Evolutionary conservation across 2,329 filamentous ascomycete genomes (phyloP).

Genomic region (Aurifilum marmelostoma): DNA sequence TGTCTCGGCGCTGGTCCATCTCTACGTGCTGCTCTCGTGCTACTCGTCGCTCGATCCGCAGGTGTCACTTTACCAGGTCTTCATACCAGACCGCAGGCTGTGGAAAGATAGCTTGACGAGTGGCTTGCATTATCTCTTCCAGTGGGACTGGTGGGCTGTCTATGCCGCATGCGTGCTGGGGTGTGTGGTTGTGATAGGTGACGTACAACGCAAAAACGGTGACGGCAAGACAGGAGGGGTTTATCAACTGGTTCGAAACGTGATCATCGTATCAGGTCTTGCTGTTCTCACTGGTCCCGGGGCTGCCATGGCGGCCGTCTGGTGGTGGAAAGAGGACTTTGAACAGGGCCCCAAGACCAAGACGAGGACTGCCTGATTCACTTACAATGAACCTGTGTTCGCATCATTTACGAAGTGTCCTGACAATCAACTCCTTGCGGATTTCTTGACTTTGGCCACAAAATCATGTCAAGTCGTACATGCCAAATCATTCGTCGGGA

Average conservation of each 20-base stretch:
- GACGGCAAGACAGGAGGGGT: not conserved
- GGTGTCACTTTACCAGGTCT: not conserved
- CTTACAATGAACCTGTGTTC: too few species aligned
- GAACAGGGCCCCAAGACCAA: not conserved
- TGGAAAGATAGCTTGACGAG: conserved; percentile 1
- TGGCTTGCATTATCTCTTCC: conserved; percentile 13
- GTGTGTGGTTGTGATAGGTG: not conserved
- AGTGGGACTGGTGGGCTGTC: conserved; percentile 9
- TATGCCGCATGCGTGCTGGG: conserved; percentile 1
- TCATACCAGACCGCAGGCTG: not conserved
- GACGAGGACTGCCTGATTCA: not conserved
- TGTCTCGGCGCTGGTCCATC: conserved; percentile 4
- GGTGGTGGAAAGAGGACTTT: conserved; percentile 10
- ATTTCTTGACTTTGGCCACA: not conserved
- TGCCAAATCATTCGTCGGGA: too few species aligned
- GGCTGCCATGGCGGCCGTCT: conserved; percentile 2
- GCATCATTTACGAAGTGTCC: too few species aligned
- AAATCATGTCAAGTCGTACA: not conserved
- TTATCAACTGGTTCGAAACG: not conserved
- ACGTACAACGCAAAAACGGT: conserved; percentile 3
- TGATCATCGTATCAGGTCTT: not conserved
- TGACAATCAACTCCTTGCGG: not conserved
- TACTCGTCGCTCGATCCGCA: not conserved
- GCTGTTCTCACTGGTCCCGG: not conserved
- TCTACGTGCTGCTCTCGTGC: conserved; percentile 6